A percentile compares a stretch with the other conserved stretches of the same genome.
These are phyloP conservation scores for Suillus discolor DNA, from an alignment of 768 basidiomycete species.

Conservation along the genomic window DNA sequence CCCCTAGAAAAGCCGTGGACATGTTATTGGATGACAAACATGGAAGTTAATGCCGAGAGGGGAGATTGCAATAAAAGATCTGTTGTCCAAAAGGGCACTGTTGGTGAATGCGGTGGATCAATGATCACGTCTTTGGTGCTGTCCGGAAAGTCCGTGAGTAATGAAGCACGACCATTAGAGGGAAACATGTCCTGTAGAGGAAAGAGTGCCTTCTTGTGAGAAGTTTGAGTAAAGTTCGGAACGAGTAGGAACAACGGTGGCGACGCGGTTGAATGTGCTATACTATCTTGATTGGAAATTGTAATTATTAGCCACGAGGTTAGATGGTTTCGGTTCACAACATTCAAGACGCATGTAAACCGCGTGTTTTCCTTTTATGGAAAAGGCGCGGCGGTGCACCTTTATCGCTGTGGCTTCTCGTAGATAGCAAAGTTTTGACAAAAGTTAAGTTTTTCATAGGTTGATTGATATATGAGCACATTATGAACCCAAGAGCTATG, in stretches of 20 bases:
- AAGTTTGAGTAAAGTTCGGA: constrained; percentile 33
- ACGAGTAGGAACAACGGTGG: constrained; percentile 16
- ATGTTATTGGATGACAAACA: constrained; percentile 17
- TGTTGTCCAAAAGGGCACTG: constrained; percentile 13
- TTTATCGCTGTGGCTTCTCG: constrained; percentile 9
- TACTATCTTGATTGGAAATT: constrained; percentile 27
- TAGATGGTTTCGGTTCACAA: constrained; percentile 11
- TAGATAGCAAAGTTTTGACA: constrained; percentile 11
- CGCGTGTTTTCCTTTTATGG: constrained; percentile 38
- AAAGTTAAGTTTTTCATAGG: background rate
- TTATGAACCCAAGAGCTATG: no score
- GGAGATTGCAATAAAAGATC: constrained; percentile 22
- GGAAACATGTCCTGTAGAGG: constrained; percentile 5
- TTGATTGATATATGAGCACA: no score
- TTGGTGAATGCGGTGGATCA: constrained; percentile 11
- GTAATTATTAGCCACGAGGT: constrained; percentile 32
- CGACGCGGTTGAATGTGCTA: constrained; percentile 26
- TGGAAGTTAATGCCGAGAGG: constrained; percentile 25
- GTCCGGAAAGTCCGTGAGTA: constrained; percentile 27
- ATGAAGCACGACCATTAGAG: constrained; percentile 20
- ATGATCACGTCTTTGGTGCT: constrained; percentile 35
- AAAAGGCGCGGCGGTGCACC: constrained; percentile 23
- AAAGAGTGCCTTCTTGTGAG: constrained; percentile 17
- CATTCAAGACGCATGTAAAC: constrained; percentile 30
- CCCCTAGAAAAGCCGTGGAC: constrained; percentile 33